Evolutionary conservation across 169 alveolate species (phyloP), one percentile per base, ranked within the genome.

Genomic region (Babesia gibsoni): DNA sequence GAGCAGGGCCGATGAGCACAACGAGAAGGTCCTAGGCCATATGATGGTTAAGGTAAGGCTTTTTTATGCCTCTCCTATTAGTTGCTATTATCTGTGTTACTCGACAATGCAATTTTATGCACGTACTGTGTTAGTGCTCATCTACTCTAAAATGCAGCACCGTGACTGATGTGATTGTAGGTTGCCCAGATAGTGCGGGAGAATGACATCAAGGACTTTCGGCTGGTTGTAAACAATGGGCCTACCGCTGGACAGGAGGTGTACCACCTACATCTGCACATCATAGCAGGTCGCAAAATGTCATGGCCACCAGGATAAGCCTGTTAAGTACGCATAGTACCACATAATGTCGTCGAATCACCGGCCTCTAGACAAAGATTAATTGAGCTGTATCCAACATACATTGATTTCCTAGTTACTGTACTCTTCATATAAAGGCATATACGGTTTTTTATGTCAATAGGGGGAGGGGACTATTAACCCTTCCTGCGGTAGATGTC

Each of bases 161-260:
- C n/a, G n/a, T 23, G 9, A 3, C 36, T 30, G 22, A 37, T 22
- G 16, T 14, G 36, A 42, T 23, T 25, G 7, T 52, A 89, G 93
- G 90, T 89, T 8, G 88, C 95, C 4, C 81, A 93, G 42, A 90
- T 94, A 12, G 98, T 94, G 25, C 83, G 69, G 35, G 63, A 84
- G 58, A 84, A 89, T 48, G 78, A 90, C 43, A 49, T 93, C 10
- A 95, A 94, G 16, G 98, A 96, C 33, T 95, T 75, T 58, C 91
- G 98, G 63, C 72, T 95, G 45, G 96, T 95, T 2, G 84, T 95
- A n/a, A 95, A 95, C 70, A 91, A 93, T 63, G 98, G 98, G 18
- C 91, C 91, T n/a, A 67, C 80, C 48, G 97, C 92, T 45, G 90
- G 93, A 22, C 94, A 95, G 72, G 67, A 96, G 49, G 96, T 95